Percentiles rank a stretch among this genome's conserved stretches.
Conservation (phyloP, 805 yeast species). For the Myxozyma melibiosi region DNA sequence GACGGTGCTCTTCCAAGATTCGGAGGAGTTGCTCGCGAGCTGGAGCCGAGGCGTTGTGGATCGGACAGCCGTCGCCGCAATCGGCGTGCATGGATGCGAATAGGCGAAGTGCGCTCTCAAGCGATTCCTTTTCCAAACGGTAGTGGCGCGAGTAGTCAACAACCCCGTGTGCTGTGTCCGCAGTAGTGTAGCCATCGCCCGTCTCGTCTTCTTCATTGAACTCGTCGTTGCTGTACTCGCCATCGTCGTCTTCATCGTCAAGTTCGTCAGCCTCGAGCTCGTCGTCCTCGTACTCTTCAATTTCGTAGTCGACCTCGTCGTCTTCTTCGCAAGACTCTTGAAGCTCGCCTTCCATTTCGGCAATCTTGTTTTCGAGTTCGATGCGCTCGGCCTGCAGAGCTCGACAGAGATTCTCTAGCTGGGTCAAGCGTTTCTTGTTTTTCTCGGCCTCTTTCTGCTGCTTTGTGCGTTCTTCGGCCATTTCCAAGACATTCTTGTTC, state of each 20-base stretch:
- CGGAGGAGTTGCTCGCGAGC: slow-evolving; percentile 14
- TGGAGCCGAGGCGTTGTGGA: slow-evolving; percentile 21
- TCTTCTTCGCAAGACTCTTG: slow-evolving; percentile 24
- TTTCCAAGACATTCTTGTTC: slow-evolving; percentile 29
- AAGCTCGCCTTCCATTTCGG: slow-evolving; percentile 25
- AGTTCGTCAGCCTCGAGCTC: slow-evolving; percentile 10
- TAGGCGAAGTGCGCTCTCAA: slow-evolving; percentile 12
- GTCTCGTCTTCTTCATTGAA: slow-evolving; percentile 2
- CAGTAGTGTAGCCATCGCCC: not conserved
- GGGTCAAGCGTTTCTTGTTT: slow-evolving; percentile 22
- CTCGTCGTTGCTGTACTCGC: slow-evolving; percentile 4
- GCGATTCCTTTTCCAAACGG: slow-evolving; percentile 6
- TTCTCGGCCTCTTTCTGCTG: slow-evolving; percentile 27
- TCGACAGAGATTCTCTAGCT: slow-evolving; percentile 28
- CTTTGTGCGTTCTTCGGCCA: slow-evolving; percentile 29
- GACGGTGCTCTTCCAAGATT: slow-evolving; percentile 20
- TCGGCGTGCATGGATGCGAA: slow-evolving; percentile 17
- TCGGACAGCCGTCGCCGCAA: slow-evolving; percentile 22
- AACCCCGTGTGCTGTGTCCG: too few relatives aligned
- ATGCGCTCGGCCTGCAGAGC: slow-evolving; percentile 30
- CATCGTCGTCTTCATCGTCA: slow-evolving; percentile 14
- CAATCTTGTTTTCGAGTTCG: slow-evolving; percentile 20
- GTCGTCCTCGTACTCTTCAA: slow-evolving; percentile 15
- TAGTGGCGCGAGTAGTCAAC: too few relatives aligned
- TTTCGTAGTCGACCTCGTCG: slow-evolving; percentile 17